Evolutionary conservation across 129 eudicot species (phyloP), one percentile per base, ranked within the genome.

Genomic region (Lactuca sativa): DNA sequence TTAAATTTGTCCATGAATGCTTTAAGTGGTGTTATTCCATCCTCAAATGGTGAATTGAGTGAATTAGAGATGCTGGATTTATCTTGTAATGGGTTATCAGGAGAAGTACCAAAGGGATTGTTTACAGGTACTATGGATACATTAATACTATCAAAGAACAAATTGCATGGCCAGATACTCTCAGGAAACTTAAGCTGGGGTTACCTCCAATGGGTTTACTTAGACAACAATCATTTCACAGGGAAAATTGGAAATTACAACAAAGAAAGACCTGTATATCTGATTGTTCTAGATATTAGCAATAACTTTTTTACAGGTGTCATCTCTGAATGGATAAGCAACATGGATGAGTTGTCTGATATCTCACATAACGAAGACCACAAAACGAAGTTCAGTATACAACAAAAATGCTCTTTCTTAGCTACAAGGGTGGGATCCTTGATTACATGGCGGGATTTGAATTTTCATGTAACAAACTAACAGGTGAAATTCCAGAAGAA

Each of bases 401-500:
- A 21, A 62, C 78, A 17, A 78, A 78, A 65, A 48, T 11, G 3
- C 30, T 34, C 1, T 36, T 12, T 0, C 21, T 11, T 0, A 0
- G 51, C 12, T 78, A 72, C 64, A 72, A 6, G 18, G 74, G 78
- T 12, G 34, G 3, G 4, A 48, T 51, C 4, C 72, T 78, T 65
- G 66, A 78, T 60, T 52, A 9, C 6, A 73, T 73, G 74, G 56
- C 67, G 0, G 77, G 82, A 15, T 51, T 78, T 38, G 77, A 78
- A 57, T 56, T 78, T 4, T 78, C 82, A 0, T 14, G 12, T 33
- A 71, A 78, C 65, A 71, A 64, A 17, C 37, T 78, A 3, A 41
- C 56, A 6, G 77, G 82, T 13, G 25, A 44, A 30, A 71, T 78
- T 37, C 82, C 73, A 11, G 5, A 30, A 18, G 72, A 70, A 25